Percentiles rank a stretch among this genome's conserved stretches.
Conservation (phyloP, 495 filamentous ascomycete genomes). For the Xylaria longipes region DNA sequence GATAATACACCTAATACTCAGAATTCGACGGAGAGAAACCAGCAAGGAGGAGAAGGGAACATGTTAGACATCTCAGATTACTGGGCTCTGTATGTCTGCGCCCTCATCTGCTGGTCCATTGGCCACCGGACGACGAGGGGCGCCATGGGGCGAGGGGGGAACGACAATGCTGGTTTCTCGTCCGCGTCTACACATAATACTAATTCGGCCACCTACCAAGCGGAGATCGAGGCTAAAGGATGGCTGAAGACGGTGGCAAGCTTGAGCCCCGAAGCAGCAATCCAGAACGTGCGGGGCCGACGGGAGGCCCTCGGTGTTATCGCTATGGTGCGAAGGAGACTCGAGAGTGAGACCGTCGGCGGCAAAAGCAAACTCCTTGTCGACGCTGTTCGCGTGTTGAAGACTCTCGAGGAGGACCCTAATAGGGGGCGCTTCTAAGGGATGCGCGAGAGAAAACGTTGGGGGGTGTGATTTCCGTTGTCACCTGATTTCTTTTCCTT, state of each 20-base stretch:
- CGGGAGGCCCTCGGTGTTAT: slow-evolving; percentile 47
- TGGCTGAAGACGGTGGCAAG: slow-evolving; percentile 38
- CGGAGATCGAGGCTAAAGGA: slow-evolving; percentile 30
- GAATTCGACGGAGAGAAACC: slow-evolving; percentile 18
- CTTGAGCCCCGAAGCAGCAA: slow-evolving; percentile 37
- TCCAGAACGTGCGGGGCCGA: slow-evolving; percentile 35
- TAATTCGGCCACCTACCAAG: slow-evolving; percentile 26
- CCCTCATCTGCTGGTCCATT: slow-evolving; percentile 56
- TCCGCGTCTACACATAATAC: slow-evolving; percentile 28
- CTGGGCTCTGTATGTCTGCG: slow-evolving; percentile 56
- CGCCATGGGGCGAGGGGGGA: not conserved
- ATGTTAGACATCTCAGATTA: slow-evolving; percentile 52
- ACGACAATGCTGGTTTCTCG: slow-evolving; percentile 22
- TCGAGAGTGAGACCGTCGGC: slow-evolving; percentile 51
- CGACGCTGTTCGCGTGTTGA: slow-evolving; percentile 52
- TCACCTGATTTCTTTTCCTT: slow-evolving; percentile 32
- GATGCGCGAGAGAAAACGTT: not conserved
- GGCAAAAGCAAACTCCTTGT: slow-evolving; percentile 48
- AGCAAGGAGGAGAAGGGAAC: slow-evolving; percentile 30
- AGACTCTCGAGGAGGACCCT: slow-evolving; percentile 49
- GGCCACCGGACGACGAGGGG: slow-evolving; percentile 38
- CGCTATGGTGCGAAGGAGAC: slow-evolving; percentile 43
- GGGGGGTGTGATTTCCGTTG: not conserved
- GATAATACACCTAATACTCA: slow-evolving; percentile 31
- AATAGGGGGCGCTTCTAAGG: slow-evolving; percentile 48